phyloP scores from a whole-genome alignment of 345 rosid genomes.

The Hibiscus tridactylites region DNA sequence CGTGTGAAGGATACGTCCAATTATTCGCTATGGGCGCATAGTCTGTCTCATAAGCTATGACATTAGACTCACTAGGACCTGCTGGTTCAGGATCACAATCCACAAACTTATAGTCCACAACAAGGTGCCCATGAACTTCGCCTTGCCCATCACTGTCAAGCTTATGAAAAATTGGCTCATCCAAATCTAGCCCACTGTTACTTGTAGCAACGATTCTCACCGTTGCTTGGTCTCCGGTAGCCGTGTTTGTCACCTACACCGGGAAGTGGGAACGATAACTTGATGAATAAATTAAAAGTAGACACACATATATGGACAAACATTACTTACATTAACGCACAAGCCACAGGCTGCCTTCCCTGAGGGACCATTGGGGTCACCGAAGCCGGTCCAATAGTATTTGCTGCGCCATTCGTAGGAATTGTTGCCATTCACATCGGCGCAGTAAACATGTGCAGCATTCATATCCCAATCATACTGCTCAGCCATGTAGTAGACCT shows the following conservation, averaged over 20 bases:
- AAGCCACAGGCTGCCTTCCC: neutral
- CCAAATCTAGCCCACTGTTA: neutral
- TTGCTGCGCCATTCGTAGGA: neutral
- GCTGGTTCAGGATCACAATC: constrained; percentile 7
- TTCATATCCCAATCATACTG: neutral
- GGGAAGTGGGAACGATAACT: neutral
- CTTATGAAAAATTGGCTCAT: neutral
- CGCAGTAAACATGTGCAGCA: neutral
- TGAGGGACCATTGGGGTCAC: neutral
- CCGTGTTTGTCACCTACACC: constrained; percentile 31
- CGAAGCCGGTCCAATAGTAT: neutral
- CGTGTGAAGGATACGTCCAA: neutral
- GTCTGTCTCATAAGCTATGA: neutral
- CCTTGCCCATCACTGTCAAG: constrained; percentile 7
- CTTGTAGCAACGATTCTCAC: neutral
- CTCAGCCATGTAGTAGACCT: neutral
- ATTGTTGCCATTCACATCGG: neutral
- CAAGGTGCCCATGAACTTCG: constrained; percentile 28
- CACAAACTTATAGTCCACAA: constrained; percentile 33
- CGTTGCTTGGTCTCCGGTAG: constrained; percentile 13
- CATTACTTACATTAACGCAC: constrained; percentile 15
- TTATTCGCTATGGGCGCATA: neutral
- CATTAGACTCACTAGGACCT: neutral
- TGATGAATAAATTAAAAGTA: neutral
- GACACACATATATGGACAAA: neutral